A percentile compares a stretch with the other conserved stretches of the same genome.
phyloP scores from a whole-genome alignment of 2,329 filamentous ascomycete species.

The Diplodia mutila region DNA sequence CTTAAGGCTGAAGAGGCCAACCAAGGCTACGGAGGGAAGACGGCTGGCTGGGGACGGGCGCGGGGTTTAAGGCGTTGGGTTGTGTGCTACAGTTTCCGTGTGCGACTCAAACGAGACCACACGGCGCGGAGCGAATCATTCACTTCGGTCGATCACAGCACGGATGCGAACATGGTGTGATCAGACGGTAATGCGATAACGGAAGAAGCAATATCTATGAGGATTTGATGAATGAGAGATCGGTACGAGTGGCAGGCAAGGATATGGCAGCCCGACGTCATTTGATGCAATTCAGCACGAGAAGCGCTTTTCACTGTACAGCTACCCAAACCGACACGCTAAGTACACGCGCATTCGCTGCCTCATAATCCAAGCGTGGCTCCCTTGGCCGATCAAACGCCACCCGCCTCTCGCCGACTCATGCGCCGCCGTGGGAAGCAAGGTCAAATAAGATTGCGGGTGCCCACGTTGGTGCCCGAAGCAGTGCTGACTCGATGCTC shows the following conservation, averaged over 20 bases:
- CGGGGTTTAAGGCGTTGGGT: neutral
- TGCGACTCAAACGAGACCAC: neutral
- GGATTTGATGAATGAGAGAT: too few species aligned
- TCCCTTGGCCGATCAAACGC: neutral
- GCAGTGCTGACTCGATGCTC: neutral
- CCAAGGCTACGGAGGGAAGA: neutral
- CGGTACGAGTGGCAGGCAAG: too few species aligned
- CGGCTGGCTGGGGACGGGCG: too few species aligned
- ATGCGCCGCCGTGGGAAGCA: neutral
- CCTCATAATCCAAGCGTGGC: too few species aligned
- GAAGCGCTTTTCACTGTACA: neutral
- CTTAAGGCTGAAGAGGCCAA: neutral
- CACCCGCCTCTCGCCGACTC: neutral
- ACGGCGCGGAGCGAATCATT: too few species aligned
- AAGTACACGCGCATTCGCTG: neutral
- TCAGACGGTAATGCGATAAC: too few species aligned
- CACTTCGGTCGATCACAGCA: too few species aligned
- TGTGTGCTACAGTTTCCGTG: neutral
- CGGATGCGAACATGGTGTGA: too few species aligned
- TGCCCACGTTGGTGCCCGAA: conserved; percentile 13
- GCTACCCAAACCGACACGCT: neutral
- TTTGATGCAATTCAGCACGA: neutral
- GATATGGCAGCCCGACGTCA: neutral
- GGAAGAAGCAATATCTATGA: neutral
- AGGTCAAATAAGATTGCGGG: conserved; percentile 7